Conservation (phyloP, 2,329 filamentous ascomycete species). For the Ceratocystis eucalypticola region DNA sequence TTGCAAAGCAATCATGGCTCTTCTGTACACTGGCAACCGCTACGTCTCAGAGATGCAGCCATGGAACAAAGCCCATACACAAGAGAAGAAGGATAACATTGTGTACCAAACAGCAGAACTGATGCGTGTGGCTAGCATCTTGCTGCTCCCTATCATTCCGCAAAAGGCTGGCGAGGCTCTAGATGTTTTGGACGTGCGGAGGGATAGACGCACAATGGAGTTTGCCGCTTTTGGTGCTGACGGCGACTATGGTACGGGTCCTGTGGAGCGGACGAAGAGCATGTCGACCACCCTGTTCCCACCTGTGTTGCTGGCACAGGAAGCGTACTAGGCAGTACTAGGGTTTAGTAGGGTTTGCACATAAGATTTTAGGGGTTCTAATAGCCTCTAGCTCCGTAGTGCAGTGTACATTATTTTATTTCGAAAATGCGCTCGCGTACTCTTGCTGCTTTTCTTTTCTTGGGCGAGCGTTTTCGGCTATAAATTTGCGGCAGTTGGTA, state of each 20-base stretch:
- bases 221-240: slow-evolving; percentile 53
- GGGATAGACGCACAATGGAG: slow-evolving; percentile 46
- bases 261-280: slow-evolving; percentile 6
- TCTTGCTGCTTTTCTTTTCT: not conserved
- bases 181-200: slow-evolving; percentile 60
- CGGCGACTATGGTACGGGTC: slow-evolving; percentile 46
- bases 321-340: slow-evolving; percentile 1
- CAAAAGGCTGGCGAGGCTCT: slow-evolving; percentile 58
- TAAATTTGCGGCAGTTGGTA: not conserved
- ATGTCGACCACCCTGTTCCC: slow-evolving; percentile 12
- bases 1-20: slow-evolving; percentile 16
- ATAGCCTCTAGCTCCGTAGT: not conserved
- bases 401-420: not conserved
- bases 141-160: slow-evolving; percentile 87
- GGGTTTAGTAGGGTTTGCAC: not conserved
- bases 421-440: not conserved
- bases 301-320: slow-evolving; percentile 11
- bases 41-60: slow-evolving; percentile 48
- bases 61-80: slow-evolving; percentile 42
- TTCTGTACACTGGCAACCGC: slow-evolving; percentile 26
- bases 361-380: not conserved
- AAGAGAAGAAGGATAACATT: slow-evolving; percentile 34
- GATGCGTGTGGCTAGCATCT: slow-evolving; percentile 64
- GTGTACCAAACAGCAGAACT: slow-evolving; percentile 64
- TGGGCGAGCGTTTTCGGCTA: not conserved